Evolutionary conservation across 2,329 filamentous ascomycete species (phyloP), one percentile per base, ranked within the genome.

Genomic region (Fusarium verticillioides): DNA sequence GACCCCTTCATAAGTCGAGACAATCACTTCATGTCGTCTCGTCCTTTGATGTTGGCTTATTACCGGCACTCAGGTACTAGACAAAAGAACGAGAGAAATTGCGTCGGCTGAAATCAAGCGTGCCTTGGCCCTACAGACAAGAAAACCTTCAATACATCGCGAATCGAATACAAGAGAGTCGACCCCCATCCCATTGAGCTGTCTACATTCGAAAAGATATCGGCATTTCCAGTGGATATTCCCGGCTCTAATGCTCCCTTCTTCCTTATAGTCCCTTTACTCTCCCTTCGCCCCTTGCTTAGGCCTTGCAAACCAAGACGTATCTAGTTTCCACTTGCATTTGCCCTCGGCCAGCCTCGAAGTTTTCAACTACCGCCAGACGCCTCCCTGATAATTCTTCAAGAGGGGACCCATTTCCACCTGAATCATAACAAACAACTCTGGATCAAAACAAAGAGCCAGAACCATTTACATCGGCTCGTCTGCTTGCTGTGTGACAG

Each of bases 161-260:
- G 64, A 69, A 67, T 64, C 43, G 69, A 76, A 74, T 81, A 81
- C 79, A 82, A 82, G 78, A 81, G 72, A 74, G 66, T 65, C 61
- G 69, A 60, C 59, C 47, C 65, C 77, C 80, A 77, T 79, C 77
- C 65, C 70, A 61, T 74, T 66, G 70, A 60, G 73, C 73, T 69
- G 61, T 70, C 42, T 67, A 74, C 74, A 73, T 74, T 40, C 57
- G 63, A 64, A 63, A 52, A 65, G 53, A 60, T 68, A 53, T 72
- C 72, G 69, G 63, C 53, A 69, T 69, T 78, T 62, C 69, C 40
- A 39, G 34, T 69, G 28, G 19, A 69, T 68, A 69, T 69, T 70
- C 63, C 73, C 68, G 61, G 58, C 70, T 63, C 39, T 37, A 63
- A 63, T n/a, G 58, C 75, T 77, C 76, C 77, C 75, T 79, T 72